Evolutionary conservation across 1,139 yeast species (phyloP), one percentile per base, ranked within the genome.

Genomic region (Pneumocystis jirovecii): DNA sequence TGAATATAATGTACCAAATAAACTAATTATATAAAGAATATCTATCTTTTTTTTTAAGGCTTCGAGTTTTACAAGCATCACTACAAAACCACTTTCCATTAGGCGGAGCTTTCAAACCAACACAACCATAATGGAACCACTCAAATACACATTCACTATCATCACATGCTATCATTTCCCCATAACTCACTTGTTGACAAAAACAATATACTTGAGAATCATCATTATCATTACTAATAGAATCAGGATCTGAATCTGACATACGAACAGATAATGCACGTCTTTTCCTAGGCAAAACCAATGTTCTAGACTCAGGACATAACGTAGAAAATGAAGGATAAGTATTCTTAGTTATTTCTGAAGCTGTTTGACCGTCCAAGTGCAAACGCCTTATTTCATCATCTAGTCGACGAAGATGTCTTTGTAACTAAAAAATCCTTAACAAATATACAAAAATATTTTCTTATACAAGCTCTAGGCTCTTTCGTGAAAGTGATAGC

Each of bases 121-220:
- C 95, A 78, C 96, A 89, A 50, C 78, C 82, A 70, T 82, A 83
- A 72, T 84, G 87, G 74, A 89, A 89, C 96, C 96, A 89, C 74
- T 89, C 96, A 71, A 79, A 85, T 69, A 85, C 82, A 77, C 96
- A 89, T 69, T 85, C 85, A 25, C 83, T 84, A 71, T 87, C 87
- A 73, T 89, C 96, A 74, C 96, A 89, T 0, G 95, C 96, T 75
- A 89, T 85, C 96, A 89, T 89, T 70, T 88, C 89, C 15, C 96
- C 96, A 76, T 85, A 87, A 0, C 95, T 87, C 0, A 87, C 90
- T 69, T 89, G 83, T 71, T 87, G 89, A 74, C 96, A 89, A 75
- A 86, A 83, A 75, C 96, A 89, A 74, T 89, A 89, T 64, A 84
- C 75, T 17, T 73, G 70, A 35, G 69, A 67, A 63, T 71, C 73